These are phyloP conservation scores for Aspergillus ochraceus DNA, from an alignment of 2,329 filamentous ascomycete genomes.

Conservation along the genomic window DNA sequence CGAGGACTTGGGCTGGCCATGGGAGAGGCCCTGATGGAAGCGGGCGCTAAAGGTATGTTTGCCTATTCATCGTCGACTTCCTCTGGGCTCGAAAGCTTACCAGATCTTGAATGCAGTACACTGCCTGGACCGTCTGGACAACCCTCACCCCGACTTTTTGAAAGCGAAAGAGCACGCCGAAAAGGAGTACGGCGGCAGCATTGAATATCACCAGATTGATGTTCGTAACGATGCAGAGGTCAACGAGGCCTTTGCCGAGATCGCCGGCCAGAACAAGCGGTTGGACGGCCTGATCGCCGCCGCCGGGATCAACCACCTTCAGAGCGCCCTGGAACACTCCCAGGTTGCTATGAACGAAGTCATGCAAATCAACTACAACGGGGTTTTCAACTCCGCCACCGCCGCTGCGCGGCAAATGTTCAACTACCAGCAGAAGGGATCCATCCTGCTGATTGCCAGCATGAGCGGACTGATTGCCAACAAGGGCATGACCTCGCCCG, in stretches of 20 bases:
- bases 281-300: constrained; percentile 46
- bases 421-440: constrained; percentile 49
- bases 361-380: constrained; percentile 52
- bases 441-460: constrained; percentile 52
- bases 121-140: constrained; percentile 48
- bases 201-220: constrained; percentile 51
- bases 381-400: constrained; percentile 50
- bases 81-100: constrained; percentile 1
- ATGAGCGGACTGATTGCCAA: constrained; percentile 54
- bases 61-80: background rate
- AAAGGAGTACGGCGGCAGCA: constrained; percentile 37
- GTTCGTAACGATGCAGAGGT: constrained; percentile 42
- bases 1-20: constrained; percentile 47
- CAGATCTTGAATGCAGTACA: constrained; percentile 38
- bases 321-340: constrained; percentile 42
- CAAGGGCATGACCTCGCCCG: constrained; percentile 44
- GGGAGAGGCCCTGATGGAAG: constrained; percentile 49
- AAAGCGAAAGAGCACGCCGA: constrained; percentile 38
- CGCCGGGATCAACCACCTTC: constrained; percentile 45
- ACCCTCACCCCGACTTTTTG: constrained; percentile 46
- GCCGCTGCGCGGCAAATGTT: constrained; percentile 52
- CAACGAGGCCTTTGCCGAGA: constrained; percentile 35
- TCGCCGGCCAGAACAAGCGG: constrained; percentile 35
- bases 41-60: constrained; percentile 45
- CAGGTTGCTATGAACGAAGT: constrained; percentile 44